These are phyloP conservation scores for Bacterosira constricta DNA, from an alignment of 108 stramenopile genomes.

Conservation along the genomic window DNA sequence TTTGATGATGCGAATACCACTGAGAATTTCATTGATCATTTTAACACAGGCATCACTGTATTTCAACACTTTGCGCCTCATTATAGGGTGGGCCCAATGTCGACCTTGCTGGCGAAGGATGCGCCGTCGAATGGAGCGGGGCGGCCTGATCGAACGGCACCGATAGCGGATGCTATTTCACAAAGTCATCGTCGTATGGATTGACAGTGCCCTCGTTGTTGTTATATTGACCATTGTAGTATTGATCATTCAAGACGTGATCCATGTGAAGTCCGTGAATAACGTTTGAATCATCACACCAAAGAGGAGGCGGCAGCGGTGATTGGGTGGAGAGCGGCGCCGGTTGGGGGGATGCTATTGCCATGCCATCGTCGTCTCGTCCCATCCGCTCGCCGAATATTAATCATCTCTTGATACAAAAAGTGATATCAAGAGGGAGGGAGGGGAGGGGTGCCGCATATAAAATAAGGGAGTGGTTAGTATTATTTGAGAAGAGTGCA, in stretches of 20 bases:
- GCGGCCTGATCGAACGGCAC: too few relatives aligned
- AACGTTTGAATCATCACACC: background rate
- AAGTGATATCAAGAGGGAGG: too few relatives aligned
- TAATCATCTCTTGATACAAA: too few relatives aligned
- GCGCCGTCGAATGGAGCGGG: background rate
- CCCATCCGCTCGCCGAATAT: too few relatives aligned
- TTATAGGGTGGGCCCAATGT: background rate
- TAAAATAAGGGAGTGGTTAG: too few relatives aligned
- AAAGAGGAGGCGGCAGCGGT: too few relatives aligned
- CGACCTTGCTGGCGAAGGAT: background rate
- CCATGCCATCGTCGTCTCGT: too few relatives aligned
- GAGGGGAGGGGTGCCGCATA: too few relatives aligned
- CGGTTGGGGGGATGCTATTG: too few relatives aligned
- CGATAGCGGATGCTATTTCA: too few relatives aligned
- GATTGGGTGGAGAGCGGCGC: too few relatives aligned
- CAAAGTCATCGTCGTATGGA: background rate
- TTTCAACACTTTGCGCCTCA: constrained; percentile 84
- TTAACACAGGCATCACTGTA: constrained; percentile 89
- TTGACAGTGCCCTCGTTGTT: background rate
- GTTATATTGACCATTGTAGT: background rate
- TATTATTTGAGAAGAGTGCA: too few relatives aligned
- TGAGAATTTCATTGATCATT: constrained; percentile 91
- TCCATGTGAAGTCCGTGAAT: background rate
- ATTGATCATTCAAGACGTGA: background rate
- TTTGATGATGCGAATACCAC: constrained; percentile 97